phyloP scores from a whole-genome alignment of 2,329 filamentous ascomycete genomes.

The Neospermospora avenae region DNA sequence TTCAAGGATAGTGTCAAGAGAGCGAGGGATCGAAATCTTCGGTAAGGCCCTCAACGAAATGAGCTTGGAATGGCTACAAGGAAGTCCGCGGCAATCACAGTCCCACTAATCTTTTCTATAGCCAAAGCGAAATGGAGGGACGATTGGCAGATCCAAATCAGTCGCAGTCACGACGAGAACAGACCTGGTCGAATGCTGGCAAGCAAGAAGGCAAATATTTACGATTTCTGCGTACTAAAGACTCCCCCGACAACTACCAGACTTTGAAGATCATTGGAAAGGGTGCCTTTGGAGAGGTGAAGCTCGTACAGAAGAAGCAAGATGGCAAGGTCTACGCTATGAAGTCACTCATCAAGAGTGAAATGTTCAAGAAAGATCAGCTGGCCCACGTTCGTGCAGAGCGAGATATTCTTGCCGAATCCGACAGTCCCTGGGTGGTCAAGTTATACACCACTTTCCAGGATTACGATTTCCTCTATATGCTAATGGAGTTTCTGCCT shows the following conservation, averaged over 20 bases:
- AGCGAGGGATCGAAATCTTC: slow-evolving; percentile 89
- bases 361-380: slow-evolving; percentile 99
- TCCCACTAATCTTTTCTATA: slow-evolving; percentile 37
- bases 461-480: slow-evolving; percentile 92
- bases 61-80: neutral
- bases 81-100: neutral
- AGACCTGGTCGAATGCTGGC: slow-evolving; percentile 80
- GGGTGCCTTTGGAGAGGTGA: slow-evolving; percentile 97
- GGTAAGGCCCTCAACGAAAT: slow-evolving; percentile 50
- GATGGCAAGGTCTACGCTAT: slow-evolving; percentile 97
- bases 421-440: slow-evolving; percentile 99
- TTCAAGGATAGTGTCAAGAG: slow-evolving; percentile 99
- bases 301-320: slow-evolving; percentile 92
- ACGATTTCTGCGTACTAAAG: slow-evolving; percentile 88
- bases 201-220: slow-evolving; percentile 90
- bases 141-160: slow-evolving; percentile 76
- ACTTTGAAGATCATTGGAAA: slow-evolving; percentile 99
- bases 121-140: slow-evolving; percentile 88
- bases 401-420: slow-evolving; percentile 95
- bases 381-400: slow-evolving; percentile 95
- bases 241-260: slow-evolving; percentile 90
- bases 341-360: slow-evolving; percentile 96
- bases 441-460: slow-evolving; percentile 99
- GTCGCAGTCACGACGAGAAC: slow-evolving; percentile 72
- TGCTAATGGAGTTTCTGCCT: slow-evolving; percentile 98